Evolutionary conservation across 768 basidiomycete species (phyloP), one percentile per base, ranked within the genome.

Genomic region (Stropharia rugosoannulata): DNA sequence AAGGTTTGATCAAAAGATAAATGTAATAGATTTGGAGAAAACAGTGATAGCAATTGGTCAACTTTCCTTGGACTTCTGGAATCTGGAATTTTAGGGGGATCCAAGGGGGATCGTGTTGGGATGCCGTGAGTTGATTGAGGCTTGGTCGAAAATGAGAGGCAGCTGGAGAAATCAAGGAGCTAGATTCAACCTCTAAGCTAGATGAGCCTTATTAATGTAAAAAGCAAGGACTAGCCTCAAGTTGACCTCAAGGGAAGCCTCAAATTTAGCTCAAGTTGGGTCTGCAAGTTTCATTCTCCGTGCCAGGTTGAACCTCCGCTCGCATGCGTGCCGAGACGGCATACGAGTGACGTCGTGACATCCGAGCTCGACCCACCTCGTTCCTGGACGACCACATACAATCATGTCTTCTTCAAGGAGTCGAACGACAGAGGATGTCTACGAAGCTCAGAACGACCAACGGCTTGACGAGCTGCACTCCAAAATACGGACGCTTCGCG

Each of bases 391-490:
- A 15, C 19, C n/a, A 41, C 40, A 19, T 15, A 13, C 18, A 46
- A 59, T 50, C 58, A 79, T 79, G 74, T 75, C 77, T 25, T 67
- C 75, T 5, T 79, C 77, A 35, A 70, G 77, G 63, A 68, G 69
- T 7, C 64, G 64, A 45, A 76, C 80, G 7, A 22, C 22, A 22
- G 88, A 91, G 66, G 82, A 89, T 54, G 88, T 86, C 1, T 93
- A 93, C 63, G 92, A 94, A 69, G 66, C 80, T 6, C 92, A 95
- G 69, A 95, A 94, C 67, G 90, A 95, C 75, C 85, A 90, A 64
- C 78, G 84, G 27, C 78, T 94, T 10, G 90, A 94, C 54, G 88
- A 91, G 48, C 76, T 95, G 1, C 92, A 94, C 69, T 84, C 89
- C 16, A 95, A 95, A 68, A 82, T 93, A 46, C 82, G 90, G 40